Evolutionary conservation across 805 yeast species (phyloP).

Genomic region (Trichomonascus vanleenenianus): DNA sequence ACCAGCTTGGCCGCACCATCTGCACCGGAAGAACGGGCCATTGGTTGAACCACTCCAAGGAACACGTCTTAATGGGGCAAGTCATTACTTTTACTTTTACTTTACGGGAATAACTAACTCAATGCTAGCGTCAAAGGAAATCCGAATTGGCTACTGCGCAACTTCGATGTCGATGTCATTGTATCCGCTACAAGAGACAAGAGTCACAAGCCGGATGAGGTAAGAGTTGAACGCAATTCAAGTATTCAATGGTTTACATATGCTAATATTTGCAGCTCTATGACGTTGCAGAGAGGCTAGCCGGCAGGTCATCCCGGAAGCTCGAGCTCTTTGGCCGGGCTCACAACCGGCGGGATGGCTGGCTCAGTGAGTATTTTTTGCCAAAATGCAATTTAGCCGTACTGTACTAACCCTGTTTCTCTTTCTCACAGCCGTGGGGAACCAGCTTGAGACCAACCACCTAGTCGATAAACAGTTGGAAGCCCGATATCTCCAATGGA

Average conservation of each 20-base stretch:
- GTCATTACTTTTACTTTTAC: conserved; percentile 8
- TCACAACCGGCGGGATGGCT: conserved; percentile 80
- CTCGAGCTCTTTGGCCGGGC: conserved; percentile 85
- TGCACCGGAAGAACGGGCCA: conserved; percentile 97
- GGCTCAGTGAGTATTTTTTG: conserved; percentile 56
- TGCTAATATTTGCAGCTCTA: conserved; percentile 34
- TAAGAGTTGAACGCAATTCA: no score
- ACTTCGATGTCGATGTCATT: conserved; percentile 65
- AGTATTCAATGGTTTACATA: no score
- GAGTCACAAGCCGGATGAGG: conserved; percentile 84
- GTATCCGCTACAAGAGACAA: conserved; percentile 85
- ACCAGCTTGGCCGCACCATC: conserved; percentile 79
- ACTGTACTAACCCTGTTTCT: conserved; percentile 2
- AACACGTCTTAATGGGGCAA: conserved; percentile 72
- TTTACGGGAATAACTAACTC: background rate
- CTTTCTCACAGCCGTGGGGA: conserved; percentile 56
- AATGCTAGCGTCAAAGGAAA: conserved; percentile 49
- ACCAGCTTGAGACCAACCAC: conserved; percentile 56
- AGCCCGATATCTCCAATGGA: no score
- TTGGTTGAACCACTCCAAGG: conserved; percentile 94
- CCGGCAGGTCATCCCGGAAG: conserved; percentile 68
- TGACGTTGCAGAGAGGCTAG: conserved; percentile 76
- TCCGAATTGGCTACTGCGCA: conserved; percentile 60
- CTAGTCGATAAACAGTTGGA: conserved; percentile 37
- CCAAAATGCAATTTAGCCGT: conserved; percentile 5